Conservation (phyloP, 2,329 filamentous ascomycete genomes). For the Passalora sequoiae region DNA sequence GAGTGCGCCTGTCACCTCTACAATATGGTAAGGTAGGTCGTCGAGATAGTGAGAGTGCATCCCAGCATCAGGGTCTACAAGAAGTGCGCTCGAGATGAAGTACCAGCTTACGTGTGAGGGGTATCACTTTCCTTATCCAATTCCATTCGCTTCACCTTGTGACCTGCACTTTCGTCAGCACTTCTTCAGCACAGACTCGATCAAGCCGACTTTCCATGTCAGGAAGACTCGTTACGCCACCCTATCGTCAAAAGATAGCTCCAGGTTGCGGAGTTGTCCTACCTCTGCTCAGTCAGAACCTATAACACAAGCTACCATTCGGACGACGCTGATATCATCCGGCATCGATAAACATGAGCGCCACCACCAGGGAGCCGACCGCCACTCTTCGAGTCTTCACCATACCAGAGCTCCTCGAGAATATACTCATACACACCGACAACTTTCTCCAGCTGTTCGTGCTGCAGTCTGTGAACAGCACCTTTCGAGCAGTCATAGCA, state of each 20-base stretch:
- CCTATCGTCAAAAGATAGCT: not conserved
- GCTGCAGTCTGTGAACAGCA: not conserved
- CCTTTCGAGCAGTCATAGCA: not conserved
- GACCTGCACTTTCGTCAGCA: no score
- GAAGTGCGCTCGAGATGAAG: no score
- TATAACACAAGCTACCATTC: not conserved
- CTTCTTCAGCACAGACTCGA: not conserved
- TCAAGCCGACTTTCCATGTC: not conserved
- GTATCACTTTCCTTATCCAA: no score
- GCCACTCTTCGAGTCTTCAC: not conserved
- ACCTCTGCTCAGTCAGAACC: no score
- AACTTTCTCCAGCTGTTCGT: not conserved
- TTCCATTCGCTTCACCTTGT: no score
- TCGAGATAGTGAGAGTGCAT: no score
- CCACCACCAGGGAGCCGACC: not conserved
- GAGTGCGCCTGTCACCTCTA: no score
- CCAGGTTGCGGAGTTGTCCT: no score
- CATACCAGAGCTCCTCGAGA: constrained; percentile 4
- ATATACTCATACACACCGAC: not conserved
- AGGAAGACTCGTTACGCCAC: not conserved
- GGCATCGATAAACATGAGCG: not conserved
- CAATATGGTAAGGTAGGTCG: no score
- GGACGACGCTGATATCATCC: not conserved
- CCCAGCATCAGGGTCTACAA: no score
- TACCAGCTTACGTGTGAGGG: no score